phyloP scores from a whole-genome alignment of 176 grass and related monocot species.

The Pharus latifolius region DNA sequence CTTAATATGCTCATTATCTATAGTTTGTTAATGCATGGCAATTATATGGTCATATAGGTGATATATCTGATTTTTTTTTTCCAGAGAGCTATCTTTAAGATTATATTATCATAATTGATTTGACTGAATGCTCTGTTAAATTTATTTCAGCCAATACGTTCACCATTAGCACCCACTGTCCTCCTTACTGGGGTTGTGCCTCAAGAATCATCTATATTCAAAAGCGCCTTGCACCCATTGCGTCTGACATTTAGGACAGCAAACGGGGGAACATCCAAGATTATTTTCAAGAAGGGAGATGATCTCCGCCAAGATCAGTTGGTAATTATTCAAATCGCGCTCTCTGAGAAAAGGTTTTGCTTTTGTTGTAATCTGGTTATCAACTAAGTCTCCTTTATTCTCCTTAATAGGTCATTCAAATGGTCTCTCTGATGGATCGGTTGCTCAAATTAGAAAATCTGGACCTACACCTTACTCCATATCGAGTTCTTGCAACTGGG shows the following conservation, averaged over 20 bases:
- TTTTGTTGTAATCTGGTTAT: background rate
- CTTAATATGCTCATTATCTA: background rate
- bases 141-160: slow-evolving; percentile 80
- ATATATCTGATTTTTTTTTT: too few species aligned
- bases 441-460: slow-evolving; percentile 99
- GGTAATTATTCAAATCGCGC: slow-evolving; percentile 34
- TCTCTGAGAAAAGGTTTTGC: background rate
- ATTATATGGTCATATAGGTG: background rate
- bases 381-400: background rate
- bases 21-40: slow-evolving; percentile 1
- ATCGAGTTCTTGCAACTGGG: slow-evolving; percentile 91
- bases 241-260: slow-evolving; percentile 70
- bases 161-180: slow-evolving; percentile 52
- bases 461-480: slow-evolving; percentile 94
- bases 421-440: slow-evolving; percentile 96
- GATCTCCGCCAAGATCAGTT: slow-evolving; percentile 96
- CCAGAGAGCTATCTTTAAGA: background rate
- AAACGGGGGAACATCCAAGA: slow-evolving; percentile 63
- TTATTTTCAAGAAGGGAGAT: slow-evolving; percentile 93
- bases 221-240: slow-evolving; percentile 73
- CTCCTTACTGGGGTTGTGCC: slow-evolving; percentile 72
- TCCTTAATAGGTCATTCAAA: slow-evolving; percentile 73
- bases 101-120: slow-evolving; percentile 5
- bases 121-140: slow-evolving; percentile 8
- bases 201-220: slow-evolving; percentile 85